Evolutionary conservation across 805 yeast genomes (phyloP), one percentile per base, ranked within the genome.

Genomic region (Sungouiella thailandica): DNA sequence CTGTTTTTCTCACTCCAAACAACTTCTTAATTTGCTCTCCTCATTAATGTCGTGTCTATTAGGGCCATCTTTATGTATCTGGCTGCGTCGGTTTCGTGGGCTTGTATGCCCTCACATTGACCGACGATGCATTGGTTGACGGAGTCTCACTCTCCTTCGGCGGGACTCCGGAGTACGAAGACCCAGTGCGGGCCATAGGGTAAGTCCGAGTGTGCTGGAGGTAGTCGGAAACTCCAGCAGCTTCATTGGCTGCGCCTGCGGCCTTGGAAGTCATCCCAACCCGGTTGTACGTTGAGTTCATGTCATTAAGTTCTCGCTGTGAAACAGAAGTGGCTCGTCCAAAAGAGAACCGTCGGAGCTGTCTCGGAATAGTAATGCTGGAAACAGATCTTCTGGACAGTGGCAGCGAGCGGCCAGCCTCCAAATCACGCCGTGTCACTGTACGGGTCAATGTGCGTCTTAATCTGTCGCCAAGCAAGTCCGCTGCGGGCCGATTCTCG

Each of bases 211-310:
- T 17, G 18, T 14, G 17, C 17, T 25, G 22, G 7, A 25, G 14
- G 10, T 25, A 12, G 17, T 25, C 22, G 4, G 47, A 16, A 10
- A 40, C 25, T 1, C 52, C 54, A 8, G 52, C 54, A 7, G 43
- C 49, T 15, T 35, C 37, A 24, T 46, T 44, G 15, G 52, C 40
- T 16, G 44, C 43, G 11, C 29, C 30, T 36, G 37, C 40, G 7
- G 49, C 46, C 19, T 29, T 32, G 13, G 28, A 23, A 5, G 43
- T 29, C 14, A 49, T 36, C 8, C 53, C 52, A 4, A 50, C 52
- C 24, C 35, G 28, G 5, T 20, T n/a, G 27, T 19, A 30, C 7
- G 13, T 20, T 7, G 12, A 14, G 17, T 30, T 30, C 2, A 30
- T 23, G 12, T 30, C 32, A 5, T 17, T 27, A n/a, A 23, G 19